Conservation (phyloP, 140 eudicot genomes). For the Flaveria floridana region DNA sequence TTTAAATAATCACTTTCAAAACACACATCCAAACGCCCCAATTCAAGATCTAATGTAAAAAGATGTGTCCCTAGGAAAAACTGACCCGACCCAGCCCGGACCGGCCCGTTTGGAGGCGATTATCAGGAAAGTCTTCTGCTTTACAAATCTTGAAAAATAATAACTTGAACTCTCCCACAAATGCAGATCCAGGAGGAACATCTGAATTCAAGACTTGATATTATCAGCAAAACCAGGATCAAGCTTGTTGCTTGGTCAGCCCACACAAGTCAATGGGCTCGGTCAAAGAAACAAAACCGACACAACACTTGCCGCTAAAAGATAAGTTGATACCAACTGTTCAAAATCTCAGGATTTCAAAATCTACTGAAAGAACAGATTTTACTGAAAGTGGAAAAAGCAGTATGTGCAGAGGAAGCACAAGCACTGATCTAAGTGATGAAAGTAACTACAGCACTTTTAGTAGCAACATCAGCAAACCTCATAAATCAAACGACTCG, state of each 20-base stretch:
- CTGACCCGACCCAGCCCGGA: neutral
- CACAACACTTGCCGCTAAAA: slow-evolving; percentile 33
- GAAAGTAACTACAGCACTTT: slow-evolving; percentile 72
- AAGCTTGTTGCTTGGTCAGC: slow-evolving; percentile 10
- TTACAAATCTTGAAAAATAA: slow-evolving; percentile 6
- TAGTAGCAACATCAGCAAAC: slow-evolving; percentile 65
- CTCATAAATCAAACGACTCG: slow-evolving; percentile 79
- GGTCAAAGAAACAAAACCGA: slow-evolving; percentile 46
- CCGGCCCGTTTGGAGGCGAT: neutral
- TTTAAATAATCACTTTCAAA: neutral
- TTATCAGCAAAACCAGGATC: slow-evolving; percentile 3
- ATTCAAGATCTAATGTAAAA: neutral
- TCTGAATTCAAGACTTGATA: slow-evolving; percentile 12
- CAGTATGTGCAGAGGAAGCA: slow-evolving; percentile 72
- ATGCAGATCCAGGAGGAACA: neutral
- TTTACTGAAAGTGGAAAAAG: slow-evolving; percentile 72
- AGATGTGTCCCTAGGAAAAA: neutral
- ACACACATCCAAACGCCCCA: neutral
- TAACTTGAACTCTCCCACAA: neutral
- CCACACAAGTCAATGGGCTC: slow-evolving; percentile 18
- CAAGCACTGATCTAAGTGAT: slow-evolving; percentile 73
- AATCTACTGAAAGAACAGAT: slow-evolving; percentile 56
- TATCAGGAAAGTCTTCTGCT: neutral
- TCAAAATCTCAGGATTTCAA: slow-evolving; percentile 36
- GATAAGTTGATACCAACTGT: slow-evolving; percentile 44